Evolutionary conservation across 306 rosid species (phyloP).

Genomic region (Boehmeria nivea): DNA sequence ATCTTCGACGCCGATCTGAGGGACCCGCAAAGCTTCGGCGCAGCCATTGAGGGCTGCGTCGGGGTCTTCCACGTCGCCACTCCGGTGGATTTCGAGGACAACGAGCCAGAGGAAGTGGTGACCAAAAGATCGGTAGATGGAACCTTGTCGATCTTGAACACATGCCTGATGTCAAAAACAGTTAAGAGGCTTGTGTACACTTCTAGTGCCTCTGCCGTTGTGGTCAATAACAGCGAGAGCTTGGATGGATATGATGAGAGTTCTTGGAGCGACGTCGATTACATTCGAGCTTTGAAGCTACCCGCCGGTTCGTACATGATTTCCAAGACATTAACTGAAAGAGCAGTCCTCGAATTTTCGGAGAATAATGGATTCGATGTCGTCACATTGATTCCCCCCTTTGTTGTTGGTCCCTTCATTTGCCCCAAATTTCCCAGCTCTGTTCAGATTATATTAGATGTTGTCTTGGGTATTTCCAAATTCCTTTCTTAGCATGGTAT

Average conservation of each 20-base stretch:
- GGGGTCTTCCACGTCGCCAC: constrained; percentile 58
- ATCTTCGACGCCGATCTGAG: constrained; percentile 44
- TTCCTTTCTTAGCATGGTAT: too few relatives aligned
- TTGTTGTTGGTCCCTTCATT: constrained; percentile 55
- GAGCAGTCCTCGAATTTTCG: constrained; percentile 44
- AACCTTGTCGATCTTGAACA: constrained; percentile 44
- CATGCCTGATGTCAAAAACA: constrained; percentile 34
- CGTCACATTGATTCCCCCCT: constrained; percentile 42
- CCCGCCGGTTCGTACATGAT: constrained; percentile 27
- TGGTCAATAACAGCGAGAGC: neutral
- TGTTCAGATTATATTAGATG: neutral
- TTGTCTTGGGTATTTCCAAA: constrained; percentile 32
- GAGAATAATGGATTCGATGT: constrained; percentile 43
- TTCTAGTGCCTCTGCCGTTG: constrained; percentile 35
- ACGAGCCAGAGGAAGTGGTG: constrained; percentile 36
- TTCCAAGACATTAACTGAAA: constrained; percentile 54
- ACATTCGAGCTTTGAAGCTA: constrained; percentile 5
- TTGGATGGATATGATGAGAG: constrained; percentile 33
- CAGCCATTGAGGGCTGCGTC: constrained; percentile 49
- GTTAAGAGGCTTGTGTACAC: constrained; percentile 63
- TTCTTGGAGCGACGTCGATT: constrained; percentile 41
- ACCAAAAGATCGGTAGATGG: constrained; percentile 47
- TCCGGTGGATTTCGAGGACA: constrained; percentile 23
- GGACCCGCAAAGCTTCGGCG: constrained; percentile 44
- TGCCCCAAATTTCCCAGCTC: constrained; percentile 51